Evolutionary conservation across 2,329 filamentous ascomycete species (phyloP).

Genomic region (Endoconidiophora laricicola): DNA sequence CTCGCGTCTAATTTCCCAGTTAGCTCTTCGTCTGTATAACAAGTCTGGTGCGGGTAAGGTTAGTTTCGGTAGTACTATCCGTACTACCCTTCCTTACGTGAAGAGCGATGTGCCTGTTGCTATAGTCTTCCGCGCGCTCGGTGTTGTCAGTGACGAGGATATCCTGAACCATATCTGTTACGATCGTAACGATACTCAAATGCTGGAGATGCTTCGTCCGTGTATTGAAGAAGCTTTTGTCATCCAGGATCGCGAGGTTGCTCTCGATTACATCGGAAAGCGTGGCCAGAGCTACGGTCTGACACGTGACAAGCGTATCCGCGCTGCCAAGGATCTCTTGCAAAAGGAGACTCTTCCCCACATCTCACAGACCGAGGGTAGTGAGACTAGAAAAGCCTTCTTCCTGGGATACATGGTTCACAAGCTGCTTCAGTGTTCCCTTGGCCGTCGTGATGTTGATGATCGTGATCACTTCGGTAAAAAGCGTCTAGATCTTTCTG

Average conservation of each 20-base stretch:
- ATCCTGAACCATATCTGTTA: conserved; percentile 97
- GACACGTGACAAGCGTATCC: conserved; percentile 71
- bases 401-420: conserved; percentile 99
- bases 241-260: conserved; percentile 87
- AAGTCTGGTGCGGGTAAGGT: conserved; percentile 70
- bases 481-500: conserved; percentile 90
- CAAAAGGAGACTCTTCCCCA: conserved; percentile 95
- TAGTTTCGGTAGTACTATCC: conserved; percentile 72
- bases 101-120: conserved; percentile 86
- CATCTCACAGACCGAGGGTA: conserved; percentile 87
- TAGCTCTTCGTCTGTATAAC: conserved; percentile 76
- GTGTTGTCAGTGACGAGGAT: conserved; percentile 92
- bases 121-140: conserved; percentile 87
- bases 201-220: conserved; percentile 93
- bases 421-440: conserved; percentile 77
- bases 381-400: conserved; percentile 90
- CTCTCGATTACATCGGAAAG: conserved; percentile 88
- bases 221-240: conserved; percentile 95
- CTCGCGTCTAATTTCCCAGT: conserved; percentile 80
- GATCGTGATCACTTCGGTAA: conserved; percentile 98
- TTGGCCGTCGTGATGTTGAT: conserved; percentile 85
- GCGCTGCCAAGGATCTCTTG: conserved; percentile 83
- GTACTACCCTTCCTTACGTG: conserved; percentile 82
- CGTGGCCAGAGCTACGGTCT: conserved; percentile 58
- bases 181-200: conserved; percentile 83